Evolutionary conservation across 352 stramenopile genomes (phyloP).

Genomic region (Aphanomyces invadans): DNA sequence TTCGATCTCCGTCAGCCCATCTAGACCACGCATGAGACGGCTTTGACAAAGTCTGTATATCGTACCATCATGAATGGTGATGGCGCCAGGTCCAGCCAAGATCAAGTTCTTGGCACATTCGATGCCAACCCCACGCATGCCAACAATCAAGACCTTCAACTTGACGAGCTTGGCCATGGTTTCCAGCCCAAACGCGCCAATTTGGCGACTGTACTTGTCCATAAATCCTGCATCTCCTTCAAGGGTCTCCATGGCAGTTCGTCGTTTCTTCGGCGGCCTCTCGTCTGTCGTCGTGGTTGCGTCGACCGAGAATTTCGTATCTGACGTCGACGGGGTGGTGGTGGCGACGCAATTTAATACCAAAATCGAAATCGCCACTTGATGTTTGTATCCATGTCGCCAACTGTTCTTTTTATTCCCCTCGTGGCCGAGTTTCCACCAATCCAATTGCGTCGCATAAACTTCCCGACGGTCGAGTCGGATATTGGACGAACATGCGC

Average conservation of each 20-base stretch:
- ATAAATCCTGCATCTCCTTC: constrained; percentile 86
- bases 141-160: constrained; percentile 79
- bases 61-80: constrained; percentile 81
- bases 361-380: not conserved
- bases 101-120: constrained; percentile 92
- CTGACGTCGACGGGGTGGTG: not conserved
- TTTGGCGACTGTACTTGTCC: constrained; percentile 91
- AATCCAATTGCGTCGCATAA: too few species aligned
- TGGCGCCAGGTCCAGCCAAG: constrained; percentile 75
- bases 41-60: not conserved
- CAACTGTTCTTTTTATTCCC: not conserved
- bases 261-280: constrained; percentile 12
- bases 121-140: constrained; percentile 78
- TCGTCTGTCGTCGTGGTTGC: not conserved
- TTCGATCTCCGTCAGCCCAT: constrained; percentile 60
- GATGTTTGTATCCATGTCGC: not conserved
- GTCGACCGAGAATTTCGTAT: constrained; percentile 1
- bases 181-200: constrained; percentile 86
- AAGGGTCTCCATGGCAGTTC: constrained; percentile 42
- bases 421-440: not conserved
- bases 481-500: too few species aligned
- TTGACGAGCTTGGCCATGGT: constrained; percentile 88
- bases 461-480: too few species aligned
- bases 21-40: constrained; percentile 26
- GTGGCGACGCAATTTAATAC: not conserved